Percentiles rank a stretch among this genome's conserved stretches.
Evolutionary conservation across 306 rosid genomes (phyloP).

Genomic region (Arachis stenosperma): DNA sequence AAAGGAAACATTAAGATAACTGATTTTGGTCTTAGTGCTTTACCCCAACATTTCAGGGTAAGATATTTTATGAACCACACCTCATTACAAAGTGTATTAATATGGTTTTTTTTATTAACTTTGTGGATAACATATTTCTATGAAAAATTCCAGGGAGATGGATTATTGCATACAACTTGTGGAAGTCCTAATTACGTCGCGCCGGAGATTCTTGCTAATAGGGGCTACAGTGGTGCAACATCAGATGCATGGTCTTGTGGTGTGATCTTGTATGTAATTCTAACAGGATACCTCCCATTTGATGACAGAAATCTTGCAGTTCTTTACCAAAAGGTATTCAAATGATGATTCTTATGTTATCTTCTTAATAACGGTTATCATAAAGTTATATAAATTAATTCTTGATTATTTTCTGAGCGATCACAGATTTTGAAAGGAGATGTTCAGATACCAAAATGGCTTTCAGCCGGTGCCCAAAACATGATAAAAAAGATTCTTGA

Average conservation of each 20-base stretch:
- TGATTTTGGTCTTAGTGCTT: conserved; percentile 95
- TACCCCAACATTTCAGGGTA: conserved; percentile 85
- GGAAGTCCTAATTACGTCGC: conserved; percentile 99
- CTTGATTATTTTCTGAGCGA: conserved; percentile 13
- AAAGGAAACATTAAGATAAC: conserved; percentile 83
- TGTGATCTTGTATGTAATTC: conserved; percentile 77
- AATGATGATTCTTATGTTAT: conserved; percentile 2
- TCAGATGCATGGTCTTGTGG: conserved; percentile 96
- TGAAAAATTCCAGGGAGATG: conserved; percentile 67
- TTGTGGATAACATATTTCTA: conserved; percentile 3
- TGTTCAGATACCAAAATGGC: conserved; percentile 67
- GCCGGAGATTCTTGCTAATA: conserved; percentile 84
- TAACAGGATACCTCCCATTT: conserved; percentile 83
- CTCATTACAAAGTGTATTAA: background rate
- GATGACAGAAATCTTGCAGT: conserved; percentile 92
- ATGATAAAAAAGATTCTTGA: conserved; percentile 80
- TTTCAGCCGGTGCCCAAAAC: conserved; percentile 70
- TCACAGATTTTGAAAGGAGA: conserved; percentile 81
- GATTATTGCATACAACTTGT: conserved; percentile 93
- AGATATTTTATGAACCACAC: conserved; percentile 22
- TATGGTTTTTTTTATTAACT: conserved; percentile 23
- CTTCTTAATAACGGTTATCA: background rate
- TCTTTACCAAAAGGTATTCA: conserved; percentile 83
- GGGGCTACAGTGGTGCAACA: conserved; percentile 87
- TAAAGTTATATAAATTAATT: background rate